These are phyloP conservation scores for Paulownia fortunei DNA, from an alignment of 257 asterid genomes.

Conservation along the genomic window DNA sequence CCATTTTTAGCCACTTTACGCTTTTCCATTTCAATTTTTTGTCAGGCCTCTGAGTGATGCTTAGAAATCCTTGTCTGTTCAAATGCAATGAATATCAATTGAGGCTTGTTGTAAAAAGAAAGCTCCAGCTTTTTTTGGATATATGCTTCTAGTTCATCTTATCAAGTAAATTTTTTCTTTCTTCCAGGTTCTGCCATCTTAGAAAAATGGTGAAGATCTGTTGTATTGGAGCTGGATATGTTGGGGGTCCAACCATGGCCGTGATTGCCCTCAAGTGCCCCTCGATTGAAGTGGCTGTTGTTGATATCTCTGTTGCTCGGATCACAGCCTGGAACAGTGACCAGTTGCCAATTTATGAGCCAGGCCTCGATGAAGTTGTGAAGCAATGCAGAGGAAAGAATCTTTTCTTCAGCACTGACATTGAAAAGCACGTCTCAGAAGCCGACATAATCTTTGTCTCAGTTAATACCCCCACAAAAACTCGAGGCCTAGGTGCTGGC, in stretches of 20 bases:
- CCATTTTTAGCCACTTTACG: no score
- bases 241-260: constrained; percentile 12
- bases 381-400: constrained; percentile 25
- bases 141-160: no score
- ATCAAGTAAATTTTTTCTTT: neutral
- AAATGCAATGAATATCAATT: neutral
- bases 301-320: constrained; percentile 11
- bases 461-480: neutral
- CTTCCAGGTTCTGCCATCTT: neutral
- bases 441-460: neutral
- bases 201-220: constrained; percentile 17
- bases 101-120: no score
- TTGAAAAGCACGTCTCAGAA: constrained; percentile 14
- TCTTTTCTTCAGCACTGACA: constrained; percentile 19
- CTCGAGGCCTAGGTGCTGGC: neutral
- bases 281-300: no score
- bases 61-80: neutral
- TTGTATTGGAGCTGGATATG: constrained; percentile 10
- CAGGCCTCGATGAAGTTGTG: constrained; percentile 2
- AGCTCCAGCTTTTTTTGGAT: no score
- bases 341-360: constrained; percentile 2
- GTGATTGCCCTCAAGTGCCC: constrained; percentile 23
- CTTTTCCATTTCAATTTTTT: no score
- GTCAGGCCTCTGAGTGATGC: neutral
- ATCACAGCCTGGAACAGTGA: constrained; percentile 21